A percentile compares a stretch with the other conserved stretches of the same genome.
These are phyloP conservation scores for Salvia splendens DNA, from an alignment of 257 asterid genomes.

Conservation along the genomic window DNA sequence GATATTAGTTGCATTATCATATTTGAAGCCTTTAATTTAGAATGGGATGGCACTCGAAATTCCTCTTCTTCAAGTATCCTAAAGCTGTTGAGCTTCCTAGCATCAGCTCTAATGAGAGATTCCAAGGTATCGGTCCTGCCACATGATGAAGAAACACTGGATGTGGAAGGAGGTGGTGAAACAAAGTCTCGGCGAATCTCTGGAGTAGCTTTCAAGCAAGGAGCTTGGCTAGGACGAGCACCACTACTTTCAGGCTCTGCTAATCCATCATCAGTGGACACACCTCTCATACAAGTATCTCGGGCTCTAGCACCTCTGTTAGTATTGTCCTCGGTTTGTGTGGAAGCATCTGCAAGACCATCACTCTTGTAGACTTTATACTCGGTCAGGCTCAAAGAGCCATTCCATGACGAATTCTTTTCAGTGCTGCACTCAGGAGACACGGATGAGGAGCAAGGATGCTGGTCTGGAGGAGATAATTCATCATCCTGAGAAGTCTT, in stretches of 20 bases:
- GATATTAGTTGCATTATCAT: constrained; percentile 89
- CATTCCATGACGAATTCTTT: constrained; percentile 72
- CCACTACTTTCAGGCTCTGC: constrained; percentile 41
- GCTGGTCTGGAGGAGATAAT: constrained; percentile 62
- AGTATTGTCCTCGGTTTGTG: constrained; percentile 82
- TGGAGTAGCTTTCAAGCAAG: constrained; percentile 46
- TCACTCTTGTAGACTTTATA: constrained; percentile 75
- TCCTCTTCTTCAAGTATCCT: constrained; percentile 76
- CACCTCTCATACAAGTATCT: constrained; percentile 66
- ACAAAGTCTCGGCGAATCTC: constrained; percentile 53
- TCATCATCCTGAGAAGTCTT: constrained; percentile 78
- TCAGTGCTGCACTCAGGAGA: constrained; percentile 66
- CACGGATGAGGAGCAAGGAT: constrained; percentile 53
- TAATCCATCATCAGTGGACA: constrained; percentile 70
- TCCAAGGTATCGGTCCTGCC: constrained; percentile 83
- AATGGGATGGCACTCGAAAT: constrained; percentile 47
- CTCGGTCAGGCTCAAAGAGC: constrained; percentile 69
- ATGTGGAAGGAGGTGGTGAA: constrained; percentile 75
- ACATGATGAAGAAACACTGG: constrained; percentile 75
- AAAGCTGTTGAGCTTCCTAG: constrained; percentile 73
- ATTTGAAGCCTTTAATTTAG: constrained; percentile 79
- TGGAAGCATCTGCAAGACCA: constrained; percentile 85
- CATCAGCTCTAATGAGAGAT: constrained; percentile 83
- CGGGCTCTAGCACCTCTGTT: constrained; percentile 39
- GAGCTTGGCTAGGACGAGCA: constrained; percentile 35